Conservation (phyloP, 73 alveolate species). For the Uronychia binucleata region DNA sequence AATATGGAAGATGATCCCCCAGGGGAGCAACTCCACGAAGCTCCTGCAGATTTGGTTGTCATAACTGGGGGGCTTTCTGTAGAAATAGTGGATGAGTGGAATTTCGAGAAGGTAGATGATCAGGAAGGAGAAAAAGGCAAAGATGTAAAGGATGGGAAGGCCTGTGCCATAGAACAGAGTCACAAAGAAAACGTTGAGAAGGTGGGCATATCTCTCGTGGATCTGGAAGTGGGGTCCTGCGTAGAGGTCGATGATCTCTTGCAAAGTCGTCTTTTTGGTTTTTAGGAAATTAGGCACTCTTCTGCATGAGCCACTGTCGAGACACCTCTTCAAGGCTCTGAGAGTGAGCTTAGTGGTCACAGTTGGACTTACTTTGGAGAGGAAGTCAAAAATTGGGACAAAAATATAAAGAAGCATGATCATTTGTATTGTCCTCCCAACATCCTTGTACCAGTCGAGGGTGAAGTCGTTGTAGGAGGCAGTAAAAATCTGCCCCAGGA, state of each 20-base stretch:
- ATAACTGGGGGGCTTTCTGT: slow-evolving; percentile 69
- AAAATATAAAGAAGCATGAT: slow-evolving; percentile 31
- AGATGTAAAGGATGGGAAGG: slow-evolving; percentile 59
- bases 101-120: slow-evolving; percentile 64
- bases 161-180: slow-evolving; percentile 66
- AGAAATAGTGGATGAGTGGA: slow-evolving; percentile 25
- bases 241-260: slow-evolving; percentile 45
- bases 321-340: slow-evolving; percentile 14
- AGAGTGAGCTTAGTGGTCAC: too few species aligned
- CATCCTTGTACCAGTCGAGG: slow-evolving; percentile 52
- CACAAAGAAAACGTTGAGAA: slow-evolving; percentile 35
- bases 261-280: slow-evolving; percentile 35
- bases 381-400: slow-evolving; percentile 42
- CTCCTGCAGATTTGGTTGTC: slow-evolving; percentile 56
- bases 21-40: slow-evolving; percentile 36
- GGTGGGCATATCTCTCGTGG: slow-evolving; percentile 52
- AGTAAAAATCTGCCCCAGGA: slow-evolving; percentile 20
- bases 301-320: slow-evolving; percentile 35
- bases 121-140: slow-evolving; percentile 25
- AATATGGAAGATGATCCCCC: slow-evolving; percentile 48
- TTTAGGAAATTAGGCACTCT: background rate
- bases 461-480: slow-evolving; percentile 56
- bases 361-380: slow-evolving; percentile 24
- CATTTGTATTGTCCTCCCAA: slow-evolving; percentile 46
- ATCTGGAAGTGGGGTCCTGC: slow-evolving; percentile 57